Evolutionary conservation across 805 yeast species (phyloP).

Genomic region (Pichia manshurica): DNA sequence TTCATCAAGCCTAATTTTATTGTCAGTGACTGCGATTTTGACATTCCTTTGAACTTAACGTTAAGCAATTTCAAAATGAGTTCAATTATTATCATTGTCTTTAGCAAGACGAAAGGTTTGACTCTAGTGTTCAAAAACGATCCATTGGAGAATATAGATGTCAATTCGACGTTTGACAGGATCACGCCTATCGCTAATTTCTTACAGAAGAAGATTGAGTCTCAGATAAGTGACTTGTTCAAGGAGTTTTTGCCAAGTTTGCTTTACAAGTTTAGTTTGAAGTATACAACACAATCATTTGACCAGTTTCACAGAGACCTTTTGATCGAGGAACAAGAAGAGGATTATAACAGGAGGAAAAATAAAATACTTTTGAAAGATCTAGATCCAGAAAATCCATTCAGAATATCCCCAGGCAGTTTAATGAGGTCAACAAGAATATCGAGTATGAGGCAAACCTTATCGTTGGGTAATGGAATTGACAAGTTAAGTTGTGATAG

Average conservation of each 20-base stretch:
- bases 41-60: slow-evolving; percentile 72
- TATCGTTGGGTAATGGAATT: slow-evolving; percentile 47
- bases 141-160: slow-evolving; percentile 77
- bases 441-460: slow-evolving; percentile 71
- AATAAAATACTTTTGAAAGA: slow-evolving; percentile 38
- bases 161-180: slow-evolving; percentile 80
- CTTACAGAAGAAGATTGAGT: slow-evolving; percentile 76
- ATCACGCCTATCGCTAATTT: slow-evolving; percentile 80
- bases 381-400: slow-evolving; percentile 54
- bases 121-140: slow-evolving; percentile 86
- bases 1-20: slow-evolving; percentile 66
- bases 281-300: slow-evolving; percentile 44
- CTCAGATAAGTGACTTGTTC: slow-evolving; percentile 71
- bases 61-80: slow-evolving; percentile 64
- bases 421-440: slow-evolving; percentile 63
- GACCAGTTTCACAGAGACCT: slow-evolving; percentile 34
- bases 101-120: slow-evolving; percentile 73
- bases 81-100: slow-evolving; percentile 82
- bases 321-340: slow-evolving; percentile 28
- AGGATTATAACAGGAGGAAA: slow-evolving; percentile 27
- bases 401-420: slow-evolving; percentile 54
- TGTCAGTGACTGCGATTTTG: slow-evolving; percentile 60
- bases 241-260: slow-evolving; percentile 80
- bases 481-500: slow-evolving; percentile 28
- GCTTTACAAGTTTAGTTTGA: slow-evolving; percentile 67